Evolutionary conservation across 2,329 filamentous ascomycete species (phyloP).

Genomic region (Colletotrichum gigasporum): DNA sequence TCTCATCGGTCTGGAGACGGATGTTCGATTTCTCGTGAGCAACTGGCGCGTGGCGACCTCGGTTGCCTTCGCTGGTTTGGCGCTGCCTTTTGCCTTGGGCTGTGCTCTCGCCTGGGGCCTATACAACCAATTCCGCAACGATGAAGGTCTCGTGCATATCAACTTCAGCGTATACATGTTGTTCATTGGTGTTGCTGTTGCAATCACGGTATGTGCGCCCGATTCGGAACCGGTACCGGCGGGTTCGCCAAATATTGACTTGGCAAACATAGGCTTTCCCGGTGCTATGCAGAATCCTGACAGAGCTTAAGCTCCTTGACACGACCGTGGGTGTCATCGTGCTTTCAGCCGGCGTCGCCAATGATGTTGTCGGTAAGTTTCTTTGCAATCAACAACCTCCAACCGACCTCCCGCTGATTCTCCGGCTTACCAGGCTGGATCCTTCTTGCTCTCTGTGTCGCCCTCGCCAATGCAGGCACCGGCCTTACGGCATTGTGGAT

Average conservation of each 20-base stretch:
- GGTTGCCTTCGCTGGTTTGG: slow-evolving; percentile 83
- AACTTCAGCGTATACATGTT: slow-evolving; percentile 65
- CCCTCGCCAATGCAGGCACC: slow-evolving; percentile 86
- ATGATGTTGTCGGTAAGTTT: slow-evolving; percentile 76
- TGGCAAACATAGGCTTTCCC: slow-evolving; percentile 68
- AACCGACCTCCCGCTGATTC: slow-evolving; percentile 73
- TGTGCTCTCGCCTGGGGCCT: slow-evolving; percentile 83
- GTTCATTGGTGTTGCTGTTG: slow-evolving; percentile 92
- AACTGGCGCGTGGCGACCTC: slow-evolving; percentile 85
- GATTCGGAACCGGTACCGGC: too few relatives aligned
- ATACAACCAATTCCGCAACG: slow-evolving; percentile 74
- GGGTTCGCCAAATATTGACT: background rate
- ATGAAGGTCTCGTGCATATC: slow-evolving; percentile 50
- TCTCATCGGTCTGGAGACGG: slow-evolving; percentile 87
- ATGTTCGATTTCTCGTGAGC: slow-evolving; percentile 77
- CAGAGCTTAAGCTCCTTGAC: slow-evolving; percentile 85
- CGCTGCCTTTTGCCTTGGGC: slow-evolving; percentile 83
- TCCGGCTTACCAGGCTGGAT: slow-evolving; percentile 73
- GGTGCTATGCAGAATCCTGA: slow-evolving; percentile 91
- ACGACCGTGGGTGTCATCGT: slow-evolving; percentile 90
- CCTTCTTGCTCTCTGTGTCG: slow-evolving; percentile 89
- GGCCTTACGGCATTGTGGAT: slow-evolving; percentile 89
- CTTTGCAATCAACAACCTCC: slow-evolving; percentile 41
- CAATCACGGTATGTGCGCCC: slow-evolving; percentile 71
- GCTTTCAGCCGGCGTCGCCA: slow-evolving; percentile 89